phyloP scores from a whole-genome alignment of 805 yeast genomes.

The Lipomyces lipofer region DNA sequence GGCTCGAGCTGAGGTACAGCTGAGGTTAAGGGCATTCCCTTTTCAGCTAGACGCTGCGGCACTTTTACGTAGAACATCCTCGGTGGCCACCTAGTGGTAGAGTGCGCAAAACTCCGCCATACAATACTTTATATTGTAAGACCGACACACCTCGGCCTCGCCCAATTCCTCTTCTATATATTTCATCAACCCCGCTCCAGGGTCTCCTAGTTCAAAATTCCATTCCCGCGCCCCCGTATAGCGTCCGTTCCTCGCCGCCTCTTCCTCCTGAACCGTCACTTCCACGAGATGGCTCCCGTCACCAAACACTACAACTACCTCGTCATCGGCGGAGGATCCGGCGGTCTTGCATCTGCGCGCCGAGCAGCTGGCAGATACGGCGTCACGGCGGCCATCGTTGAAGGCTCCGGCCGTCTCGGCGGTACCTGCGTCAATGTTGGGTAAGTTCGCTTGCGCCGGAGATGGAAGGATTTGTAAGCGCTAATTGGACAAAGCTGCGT shows the following conservation, averaged over 20 bases:
- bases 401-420: constrained; percentile 73
- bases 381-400: constrained; percentile 80
- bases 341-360: constrained; percentile 98
- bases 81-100: too few species aligned
- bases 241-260: neutral
- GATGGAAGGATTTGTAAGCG: too few species aligned
- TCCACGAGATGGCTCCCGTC: constrained; percentile 38
- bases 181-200: neutral
- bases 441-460: constrained; percentile 12
- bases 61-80: too few species aligned
- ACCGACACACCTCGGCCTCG: too few species aligned
- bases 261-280: neutral
- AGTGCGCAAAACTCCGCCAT: too few species aligned
- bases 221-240: constrained; percentile 3
- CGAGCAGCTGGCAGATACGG: constrained; percentile 88
- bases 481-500: constrained; percentile 72
- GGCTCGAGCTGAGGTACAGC: too few species aligned
- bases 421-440: constrained; percentile 99
- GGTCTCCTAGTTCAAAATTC: neutral
- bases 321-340: constrained; percentile 99
- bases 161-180: neutral
- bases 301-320: constrained; percentile 75
- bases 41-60: too few species aligned
- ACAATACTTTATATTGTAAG: too few species aligned
- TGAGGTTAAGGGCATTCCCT: too few species aligned